Percentiles rank a stretch among this genome's conserved stretches.
These are phyloP conservation scores for Mycena alexandri DNA, from an alignment of 768 basidiomycete genomes.

Conservation along the genomic window DNA sequence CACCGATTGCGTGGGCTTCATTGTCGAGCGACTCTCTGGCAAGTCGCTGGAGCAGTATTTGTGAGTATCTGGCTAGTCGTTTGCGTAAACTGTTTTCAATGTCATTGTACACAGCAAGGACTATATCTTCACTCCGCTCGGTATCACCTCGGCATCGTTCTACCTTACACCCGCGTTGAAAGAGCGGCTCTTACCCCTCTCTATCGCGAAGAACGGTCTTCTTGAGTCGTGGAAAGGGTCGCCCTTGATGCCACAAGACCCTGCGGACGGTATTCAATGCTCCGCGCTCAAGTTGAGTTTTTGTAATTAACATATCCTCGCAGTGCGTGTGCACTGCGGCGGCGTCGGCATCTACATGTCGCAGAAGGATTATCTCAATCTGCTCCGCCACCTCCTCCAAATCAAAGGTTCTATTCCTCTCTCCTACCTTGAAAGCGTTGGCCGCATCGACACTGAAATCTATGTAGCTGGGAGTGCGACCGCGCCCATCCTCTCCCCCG, in stretches of 20 bases:
- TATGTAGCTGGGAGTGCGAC: too few relatives aligned
- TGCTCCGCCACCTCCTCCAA: slow-evolving; percentile 35
- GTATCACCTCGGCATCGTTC: slow-evolving; percentile 40
- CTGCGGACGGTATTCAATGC: slow-evolving; percentile 30
- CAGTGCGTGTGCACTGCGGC: slow-evolving; percentile 7
- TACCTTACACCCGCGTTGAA: slow-evolving; percentile 35
- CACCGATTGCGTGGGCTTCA: slow-evolving; percentile 44
- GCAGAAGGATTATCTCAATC: slow-evolving; percentile 38
- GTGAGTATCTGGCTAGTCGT: slow-evolving; percentile 33
- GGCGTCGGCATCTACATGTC: slow-evolving; percentile 17
- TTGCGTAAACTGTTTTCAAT: neutral
- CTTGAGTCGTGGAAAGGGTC: slow-evolving; percentile 30
- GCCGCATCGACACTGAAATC: too few relatives aligned
- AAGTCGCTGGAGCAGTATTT: slow-evolving; percentile 46
- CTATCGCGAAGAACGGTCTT: slow-evolving; percentile 35
- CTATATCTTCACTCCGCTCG: slow-evolving; percentile 40
- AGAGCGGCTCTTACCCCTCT: slow-evolving; percentile 26
- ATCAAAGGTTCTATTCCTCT: slow-evolving; percentile 10
- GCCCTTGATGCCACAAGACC: slow-evolving; percentile 31
- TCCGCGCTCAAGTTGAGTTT: neutral
- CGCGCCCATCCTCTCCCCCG: slow-evolving; percentile 21
- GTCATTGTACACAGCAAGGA: neutral
- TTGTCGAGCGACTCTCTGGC: slow-evolving; percentile 45
- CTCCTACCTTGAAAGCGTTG: too few relatives aligned
- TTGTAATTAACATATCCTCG: neutral